Base-by-base conservation (phyloP, 169 alveolate genomes). In the Plasmodium yoelii region DNA sequence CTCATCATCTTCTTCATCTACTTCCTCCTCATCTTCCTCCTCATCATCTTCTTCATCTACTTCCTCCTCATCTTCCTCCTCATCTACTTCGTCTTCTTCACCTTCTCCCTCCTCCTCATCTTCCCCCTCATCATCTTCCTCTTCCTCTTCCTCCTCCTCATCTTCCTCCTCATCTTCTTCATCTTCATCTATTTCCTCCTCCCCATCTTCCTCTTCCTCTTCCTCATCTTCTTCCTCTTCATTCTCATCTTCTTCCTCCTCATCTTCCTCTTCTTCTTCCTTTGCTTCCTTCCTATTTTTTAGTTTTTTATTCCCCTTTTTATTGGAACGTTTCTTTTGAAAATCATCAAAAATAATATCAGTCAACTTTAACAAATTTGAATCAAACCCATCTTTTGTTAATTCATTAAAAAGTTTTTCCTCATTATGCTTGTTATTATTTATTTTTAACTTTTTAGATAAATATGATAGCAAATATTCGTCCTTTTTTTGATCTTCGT, bases 401-500 rank as follows among this genome's bases (percentile, higher is more conserved):
- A 90, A 59, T 19, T 82, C 89, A 39, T 74, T 73, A 22, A 24
- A 64, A 82, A 73, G 59, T 71, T 84, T 71, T 39, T 88, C 93
- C 51, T 88, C 93, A 72, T 51, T 51, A 6, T 88, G 51, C 51
- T 77, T 87, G 51, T 46, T 73, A 47, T 69, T 71, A 59, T 73
- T 71, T 12, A 89, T 47, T 22, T 82, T 73, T 22, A 87, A 82
- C 53, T 89, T 74, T 64, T 89, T 74, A 53, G 84, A 69, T 42
- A 90, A 74, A 59, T 90, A 80, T 55, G 93, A 26, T 86, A 94
- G 42, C 72, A 94, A 53, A 53, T 61, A 55, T 86, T 73, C 80
- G 73, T 92, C 88, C 88, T 93, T 55, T 80, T 90, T 53, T 70
- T 73, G 77, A 67, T 88, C 74, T 61, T 63, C 88, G 39, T 74